Base-by-base conservation (phyloP, 345 rosid genomes). In the Salix purpurea region DNA sequence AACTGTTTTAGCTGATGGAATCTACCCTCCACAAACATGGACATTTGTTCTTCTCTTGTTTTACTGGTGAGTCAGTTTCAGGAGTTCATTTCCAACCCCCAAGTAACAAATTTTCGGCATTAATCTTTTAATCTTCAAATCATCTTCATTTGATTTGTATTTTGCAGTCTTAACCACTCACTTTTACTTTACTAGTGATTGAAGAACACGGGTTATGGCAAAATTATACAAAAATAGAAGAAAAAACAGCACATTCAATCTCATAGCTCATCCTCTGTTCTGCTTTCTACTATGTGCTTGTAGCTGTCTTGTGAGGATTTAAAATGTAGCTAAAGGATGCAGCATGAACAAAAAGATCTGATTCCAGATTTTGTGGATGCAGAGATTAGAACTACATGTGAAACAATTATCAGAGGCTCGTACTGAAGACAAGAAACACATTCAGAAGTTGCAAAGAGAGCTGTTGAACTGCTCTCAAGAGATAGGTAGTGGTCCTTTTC, bases 391-490 rank as follows among this genome's bases (percentile, higher is more conserved):
- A 70, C 76, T 69, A 19, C 90, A 88, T 67, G 76, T 82, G 30
- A 89, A 87, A 79, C 90, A 92, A 7, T 80, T 92, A 72, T 86
- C 94, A 0, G 87, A 88, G 71, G 88, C 90, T 86, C 90, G 71
- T 78, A 64, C 44, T 50, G 85, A 91, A 81, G 97, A 91, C 80
- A 75, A 81, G 18, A 82, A 82, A 50, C 89, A 82, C 70, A 89
- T 89, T 78, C 86, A 44, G 70, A 83, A 74, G 64, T 80, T 95
- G 89, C 97, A 91, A 85, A 87, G 80, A 70, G 97, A 95, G 83
- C 81, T 93, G 56, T 76, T 83, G 81, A 90, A 90, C 80, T 91
- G 92, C 76, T 86, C 83, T 81, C 93, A 90, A 84, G 96, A 95
- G 85, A 95, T 95, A 79, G 97, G 98, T 94, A 80, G 42, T 72